phyloP scores from a whole-genome alignment of 2,329 filamentous ascomycete genomes.

The Paraphaeosphaeria sporulosa region DNA sequence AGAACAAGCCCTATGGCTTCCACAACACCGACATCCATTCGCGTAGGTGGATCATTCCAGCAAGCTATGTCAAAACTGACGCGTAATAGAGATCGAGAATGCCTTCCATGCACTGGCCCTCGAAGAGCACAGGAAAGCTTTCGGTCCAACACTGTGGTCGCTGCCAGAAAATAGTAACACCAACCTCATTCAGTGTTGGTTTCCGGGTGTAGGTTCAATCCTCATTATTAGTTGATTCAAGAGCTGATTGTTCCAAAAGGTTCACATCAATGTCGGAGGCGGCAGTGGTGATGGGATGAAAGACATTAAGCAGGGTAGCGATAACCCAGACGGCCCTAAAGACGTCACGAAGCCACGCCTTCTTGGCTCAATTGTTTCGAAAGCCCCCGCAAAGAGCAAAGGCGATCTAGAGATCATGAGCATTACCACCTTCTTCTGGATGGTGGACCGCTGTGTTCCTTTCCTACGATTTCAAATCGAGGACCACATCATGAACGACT shows the following conservation, averaged over 20 bases:
- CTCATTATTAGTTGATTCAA: background rate
- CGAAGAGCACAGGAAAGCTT: constrained; percentile 61
- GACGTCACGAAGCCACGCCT: background rate
- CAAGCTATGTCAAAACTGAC: background rate
- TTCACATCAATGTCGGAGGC: constrained; percentile 61
- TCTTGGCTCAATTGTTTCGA: background rate
- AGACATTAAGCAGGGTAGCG: constrained; percentile 42
- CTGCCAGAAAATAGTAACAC: constrained; percentile 45
- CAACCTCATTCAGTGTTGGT: constrained; percentile 59
- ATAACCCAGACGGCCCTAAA: constrained; percentile 15
- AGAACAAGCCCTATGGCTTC: constrained; percentile 39
- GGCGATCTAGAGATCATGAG: constrained; percentile 1
- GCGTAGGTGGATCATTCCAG: background rate
- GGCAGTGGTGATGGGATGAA: constrained; percentile 45
- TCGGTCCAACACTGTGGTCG: constrained; percentile 61
- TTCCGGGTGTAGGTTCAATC: constrained; percentile 53
- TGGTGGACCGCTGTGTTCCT: constrained; percentile 10
- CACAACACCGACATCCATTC: constrained; percentile 43
- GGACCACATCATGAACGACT: constrained; percentile 2
- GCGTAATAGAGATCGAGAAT: constrained; percentile 52
- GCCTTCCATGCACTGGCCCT: constrained; percentile 64
- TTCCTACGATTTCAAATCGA: constrained; percentile 17
- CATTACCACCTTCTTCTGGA: constrained; percentile 13
- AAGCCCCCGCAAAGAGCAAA: background rate
- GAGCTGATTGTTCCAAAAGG: background rate